Conservation (phyloP, 139 green algal genomes). For the Gonium pectorale region DNA sequence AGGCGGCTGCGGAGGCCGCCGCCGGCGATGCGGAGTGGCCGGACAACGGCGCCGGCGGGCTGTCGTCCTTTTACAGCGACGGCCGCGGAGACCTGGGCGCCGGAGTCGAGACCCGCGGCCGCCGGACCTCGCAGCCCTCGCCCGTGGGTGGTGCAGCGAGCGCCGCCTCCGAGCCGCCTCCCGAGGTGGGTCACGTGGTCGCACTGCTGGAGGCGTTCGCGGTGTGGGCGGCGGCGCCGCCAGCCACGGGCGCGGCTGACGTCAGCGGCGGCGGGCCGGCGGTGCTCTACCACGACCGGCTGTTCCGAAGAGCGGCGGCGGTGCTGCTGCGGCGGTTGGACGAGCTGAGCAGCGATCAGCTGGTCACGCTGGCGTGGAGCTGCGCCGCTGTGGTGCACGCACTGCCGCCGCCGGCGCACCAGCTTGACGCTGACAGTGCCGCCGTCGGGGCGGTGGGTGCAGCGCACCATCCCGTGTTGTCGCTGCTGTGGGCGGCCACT, state of each 20-base stretch:
- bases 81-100: too few species aligned
- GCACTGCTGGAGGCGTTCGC: slow-evolving; percentile 17
- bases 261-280: background rate
- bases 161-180: background rate
- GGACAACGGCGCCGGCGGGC: too few species aligned
- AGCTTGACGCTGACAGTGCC: background rate
- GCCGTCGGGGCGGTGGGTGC: background rate
- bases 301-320: slow-evolving; percentile 9
- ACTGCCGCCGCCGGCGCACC: background rate
- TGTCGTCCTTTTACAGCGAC: too few species aligned
- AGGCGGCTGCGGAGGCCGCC: background rate
- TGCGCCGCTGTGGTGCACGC: background rate
- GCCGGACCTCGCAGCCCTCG: too few species aligned
- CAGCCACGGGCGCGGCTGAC: background rate
- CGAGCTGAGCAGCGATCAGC: slow-evolving; percentile 13
- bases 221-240: slow-evolving; percentile 5
- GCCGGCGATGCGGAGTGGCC: too few species aligned
- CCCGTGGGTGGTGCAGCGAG: too few species aligned
- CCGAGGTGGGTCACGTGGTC: slow-evolving; percentile 7
- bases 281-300: slow-evolving; percentile 9
- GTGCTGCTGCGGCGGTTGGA: background rate
- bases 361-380: slow-evolving; percentile 30
- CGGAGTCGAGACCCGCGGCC: too few species aligned
- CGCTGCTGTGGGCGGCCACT: slow-evolving; percentile 1
- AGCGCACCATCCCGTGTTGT: slow-evolving; percentile 1